phyloP scores from a whole-genome alignment of 139 green algal species.

The Gonium pectorale region DNA sequence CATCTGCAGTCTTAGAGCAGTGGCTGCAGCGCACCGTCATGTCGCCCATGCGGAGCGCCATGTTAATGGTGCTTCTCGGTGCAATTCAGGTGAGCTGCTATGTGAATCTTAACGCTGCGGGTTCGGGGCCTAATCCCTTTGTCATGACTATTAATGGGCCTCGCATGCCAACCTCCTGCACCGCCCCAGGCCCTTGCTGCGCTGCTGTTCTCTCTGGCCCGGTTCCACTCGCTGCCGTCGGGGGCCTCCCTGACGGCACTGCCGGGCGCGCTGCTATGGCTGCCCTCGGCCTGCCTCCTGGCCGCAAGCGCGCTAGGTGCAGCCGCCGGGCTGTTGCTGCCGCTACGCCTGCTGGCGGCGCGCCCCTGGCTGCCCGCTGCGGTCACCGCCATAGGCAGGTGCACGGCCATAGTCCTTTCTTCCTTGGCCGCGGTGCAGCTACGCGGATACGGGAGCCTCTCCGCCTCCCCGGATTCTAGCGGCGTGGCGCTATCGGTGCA shows the following conservation, averaged over 20 bases:
- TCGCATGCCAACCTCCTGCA: no score
- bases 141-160: no score
- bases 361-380: constrained; percentile 26
- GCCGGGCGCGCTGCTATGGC: constrained; percentile 14
- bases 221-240: background rate
- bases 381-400: background rate
- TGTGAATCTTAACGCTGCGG: no score
- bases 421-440: no score
- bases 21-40: no score
- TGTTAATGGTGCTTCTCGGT: constrained; percentile 3
- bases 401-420: background rate
- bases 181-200: constrained; percentile 2
- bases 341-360: background rate
- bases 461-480: no score
- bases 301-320: background rate
- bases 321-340: background rate
- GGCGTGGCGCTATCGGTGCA: no score
- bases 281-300: background rate
- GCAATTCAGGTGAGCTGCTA: constrained; percentile 1
- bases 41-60: no score
- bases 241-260: background rate
- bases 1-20: no score
- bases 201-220: background rate
- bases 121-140: no score
- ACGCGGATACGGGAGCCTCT: no score